Evolutionary conservation across 768 basidiomycete genomes (phyloP).

Genomic region (Tulasnella calospora): DNA sequence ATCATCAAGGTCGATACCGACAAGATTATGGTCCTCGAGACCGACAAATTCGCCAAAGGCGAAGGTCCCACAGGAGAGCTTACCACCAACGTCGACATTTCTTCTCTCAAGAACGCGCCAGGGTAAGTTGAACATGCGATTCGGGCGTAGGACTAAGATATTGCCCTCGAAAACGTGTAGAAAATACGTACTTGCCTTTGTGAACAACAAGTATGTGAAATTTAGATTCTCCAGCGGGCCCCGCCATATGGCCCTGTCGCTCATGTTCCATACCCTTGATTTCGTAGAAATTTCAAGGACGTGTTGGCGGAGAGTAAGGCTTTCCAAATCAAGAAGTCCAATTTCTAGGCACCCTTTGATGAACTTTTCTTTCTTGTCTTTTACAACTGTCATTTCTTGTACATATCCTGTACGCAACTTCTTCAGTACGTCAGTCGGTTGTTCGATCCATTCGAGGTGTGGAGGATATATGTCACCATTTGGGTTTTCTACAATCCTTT

Average conservation of each 20-base stretch:
- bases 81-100: not conserved
- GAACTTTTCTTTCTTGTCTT: not conserved
- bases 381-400: not conserved
- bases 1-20: not conserved
- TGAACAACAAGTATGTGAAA: not conserved
- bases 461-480: not conserved
- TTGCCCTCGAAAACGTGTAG: not conserved
- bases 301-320: not conserved
- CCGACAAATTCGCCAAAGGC: not conserved
- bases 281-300: not conserved
- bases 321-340: not conserved
- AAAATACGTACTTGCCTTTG: not conserved
- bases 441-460: not conserved
- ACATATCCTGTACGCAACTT: not conserved
- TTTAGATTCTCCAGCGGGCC: not conserved
- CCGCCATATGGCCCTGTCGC: not conserved
- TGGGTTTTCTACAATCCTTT: no score
- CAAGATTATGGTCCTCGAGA: not conserved
- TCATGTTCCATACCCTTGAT: not conserved
- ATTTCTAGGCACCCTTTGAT: not conserved
- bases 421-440: not conserved
- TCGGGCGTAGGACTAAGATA: not conserved
- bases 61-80: not conserved
- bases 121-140: not conserved
- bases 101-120: not conserved